Base-by-base conservation (phyloP, 2,329 filamentous ascomycete genomes). In the Fusarium piperis region DNA sequence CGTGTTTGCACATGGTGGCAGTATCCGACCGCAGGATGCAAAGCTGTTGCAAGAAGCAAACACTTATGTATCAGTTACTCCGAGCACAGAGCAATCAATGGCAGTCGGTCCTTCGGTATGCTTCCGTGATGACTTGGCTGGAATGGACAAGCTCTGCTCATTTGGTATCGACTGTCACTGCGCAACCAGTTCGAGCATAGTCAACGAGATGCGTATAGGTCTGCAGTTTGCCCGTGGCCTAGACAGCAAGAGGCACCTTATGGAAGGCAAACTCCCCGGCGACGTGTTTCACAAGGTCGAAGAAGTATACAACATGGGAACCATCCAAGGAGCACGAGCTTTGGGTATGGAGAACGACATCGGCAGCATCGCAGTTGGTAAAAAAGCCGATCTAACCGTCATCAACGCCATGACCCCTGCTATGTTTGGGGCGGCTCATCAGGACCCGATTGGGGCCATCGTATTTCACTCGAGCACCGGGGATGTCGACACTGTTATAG, bases 41-140 rank as follows among this genome's bases (percentile, higher is more conserved):
- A 32, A 66, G 4, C 3, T 55, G 6, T 0, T 55, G 1, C 52
- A n/a, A 0, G 30, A 70, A 8, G 30, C 62, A 2, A 60, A 41
- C 16, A 46, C 69, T 1, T 26, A 39, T 3, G 61, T 72, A 0
- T 66, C 65, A 1, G 58, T 36, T 4, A 72, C 69, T 0, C 69
- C 69, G 2, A 66, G 53, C 0, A 72, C 69, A 0, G 69, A 72
- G 16, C 51, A 66, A 18, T 67, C 68, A 2, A 72, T 72, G 69
- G 46, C 58, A 0, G 30, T 72, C 0, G 69, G 69, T 0, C 30
- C 55, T 0, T 60, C 69, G 0, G 23, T 72, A 1, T 72, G 69
- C 7, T 23, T 72, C 1, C 33, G 59, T 0, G 38, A 55, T 2
- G 55, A 72, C 8, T 33, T 66, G 1, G 65, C 61, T 3, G 41